Evolutionary conservation across 2,329 filamentous ascomycete species (phyloP), one percentile per base, ranked within the genome.

Genomic region (Bipolaris sorokiniana): DNA sequence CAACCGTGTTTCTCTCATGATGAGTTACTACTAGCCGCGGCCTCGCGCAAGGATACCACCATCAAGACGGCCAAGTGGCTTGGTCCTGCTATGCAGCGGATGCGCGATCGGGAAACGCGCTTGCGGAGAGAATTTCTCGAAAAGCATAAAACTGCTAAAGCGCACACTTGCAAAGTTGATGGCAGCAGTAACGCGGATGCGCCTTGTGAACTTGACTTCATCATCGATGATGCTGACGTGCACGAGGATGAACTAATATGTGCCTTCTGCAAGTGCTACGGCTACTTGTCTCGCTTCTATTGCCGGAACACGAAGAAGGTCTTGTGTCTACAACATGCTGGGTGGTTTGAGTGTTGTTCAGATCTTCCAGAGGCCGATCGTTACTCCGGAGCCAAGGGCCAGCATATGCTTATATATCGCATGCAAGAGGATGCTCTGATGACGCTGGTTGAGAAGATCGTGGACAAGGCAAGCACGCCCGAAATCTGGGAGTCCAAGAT

Each of bases 1-100:
- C 93, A 97, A 63, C 92, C 95, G 1, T 98, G 95, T 75, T 99
- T 99, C 75, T 98, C 94, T 0, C 95, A 99, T 65, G 95, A 99
- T 68, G 95, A 99, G 75, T 80, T 99, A 20, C 82, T 99, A 3
- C 88, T 96, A 80, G 97, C 94, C 2, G 95, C 95, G 7, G 92
- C 93, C 6, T 88, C 91, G 63, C 89, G 72, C 86, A 67, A 81
- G 44, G 88, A 92, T 65, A 85, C 88, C 2, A 88, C 86, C 0
- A 98, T 99, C 54, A 90, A 91, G 66, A 97, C 92, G 2, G 92
- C 95, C 1, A 97, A 95, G 77, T 99, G 95, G 95, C 83, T 99
- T 15, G 90, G 90, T 2, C 94, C 94, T 0, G 95, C 95, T 1
- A 79, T 99, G 20, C 86, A 91, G 49, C 86, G 90, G 46, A 90